These are phyloP conservation scores for Pythium volutum DNA, from an alignment of 352 stramenopile genomes.

Conservation along the genomic window DNA sequence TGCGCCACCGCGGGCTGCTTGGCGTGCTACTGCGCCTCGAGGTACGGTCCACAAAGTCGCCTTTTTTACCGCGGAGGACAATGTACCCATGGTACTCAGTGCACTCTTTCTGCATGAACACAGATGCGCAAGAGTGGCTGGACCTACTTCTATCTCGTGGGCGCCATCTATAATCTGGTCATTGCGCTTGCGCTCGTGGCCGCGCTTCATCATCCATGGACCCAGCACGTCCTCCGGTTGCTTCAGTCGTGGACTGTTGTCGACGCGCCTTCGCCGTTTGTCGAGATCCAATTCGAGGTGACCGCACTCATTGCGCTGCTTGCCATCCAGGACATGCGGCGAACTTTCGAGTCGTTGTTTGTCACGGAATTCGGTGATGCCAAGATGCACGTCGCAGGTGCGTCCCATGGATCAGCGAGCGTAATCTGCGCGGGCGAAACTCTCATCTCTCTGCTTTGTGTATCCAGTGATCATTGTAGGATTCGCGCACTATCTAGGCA, in stretches of 20 bases:
- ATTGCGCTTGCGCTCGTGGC: conserved; percentile 29
- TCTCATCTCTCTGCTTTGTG: background rate
- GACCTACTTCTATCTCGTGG: conserved; percentile 75
- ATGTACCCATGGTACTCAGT: background rate
- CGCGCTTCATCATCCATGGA: conserved; percentile 28
- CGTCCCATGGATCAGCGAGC: background rate
- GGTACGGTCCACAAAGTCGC: background rate
- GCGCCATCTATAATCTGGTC: conserved; percentile 42
- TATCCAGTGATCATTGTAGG: conserved; percentile 48
- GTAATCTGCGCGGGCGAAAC: background rate
- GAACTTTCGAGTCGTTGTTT: conserved; percentile 57
- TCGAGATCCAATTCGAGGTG: conserved; percentile 38
- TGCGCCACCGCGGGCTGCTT: background rate
- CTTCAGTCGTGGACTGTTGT: conserved; percentile 26
- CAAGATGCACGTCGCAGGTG: conserved; percentile 53
- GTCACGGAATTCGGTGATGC: conserved; percentile 66
- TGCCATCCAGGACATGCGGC: conserved; percentile 43
- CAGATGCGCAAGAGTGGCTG: conserved; percentile 50
- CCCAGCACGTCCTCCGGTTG: conserved; percentile 35
- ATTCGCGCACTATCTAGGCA: conserved; percentile 56
- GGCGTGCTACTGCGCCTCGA: conserved; percentile 16
- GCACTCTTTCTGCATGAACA: too few species aligned
- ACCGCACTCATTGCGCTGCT: conserved; percentile 52
- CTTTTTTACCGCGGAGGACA: background rate
- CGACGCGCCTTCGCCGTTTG: background rate